Base-by-base conservation (phyloP, 2,329 filamentous ascomycete species). In the Cadophora sp. region DNA sequence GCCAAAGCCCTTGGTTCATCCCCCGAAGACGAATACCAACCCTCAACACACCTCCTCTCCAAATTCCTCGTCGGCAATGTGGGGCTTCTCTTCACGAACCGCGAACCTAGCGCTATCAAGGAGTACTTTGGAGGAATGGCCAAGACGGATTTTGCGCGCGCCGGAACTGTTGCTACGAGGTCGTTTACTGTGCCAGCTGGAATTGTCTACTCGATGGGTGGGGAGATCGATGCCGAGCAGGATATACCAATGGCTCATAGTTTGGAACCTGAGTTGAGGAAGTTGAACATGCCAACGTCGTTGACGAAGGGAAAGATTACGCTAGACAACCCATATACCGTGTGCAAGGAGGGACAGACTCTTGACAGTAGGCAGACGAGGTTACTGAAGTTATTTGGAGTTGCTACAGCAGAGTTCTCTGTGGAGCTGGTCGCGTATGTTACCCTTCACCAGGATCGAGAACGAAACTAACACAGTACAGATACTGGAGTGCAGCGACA, bases 361-460 rank as follows among this genome's bases (percentile, higher is more conserved):
- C 81, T 99, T 73, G 94, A 97, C 80, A 94, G 92, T 73, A 87
- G 95, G 74, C 96, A 99, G 85, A 97, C 96, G 66, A 91, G 94
- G 71, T 82, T 99, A 77, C 80, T 99, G 80, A 98, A 98, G 87
- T 85, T 97, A 75, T 98, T 99, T 81, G 91, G 93, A 62, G 88
- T 97, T 66, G 93, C 92, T 70, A 88, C 96, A 81, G 92, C 93
- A 66, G 94, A 98, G 82, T 99, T 99, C 83, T 90, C 85, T 79
- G 89, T 99, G 66, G 85, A 89, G 75, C 82, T 97, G 72, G 82
- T 91, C 79, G 94, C 94, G 77, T 91, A 85, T 79, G 85, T 69
- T 22, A 60, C n/a, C n/a, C 39, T 20, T 20, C 36, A 20, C 33
- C 24, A 20, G n/a, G 11, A 22, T 8, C 5, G n/a, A 16, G 11